Conservation (phyloP, 2,329 filamentous ascomycete species). For the Epichloe sylvatica region DNA sequence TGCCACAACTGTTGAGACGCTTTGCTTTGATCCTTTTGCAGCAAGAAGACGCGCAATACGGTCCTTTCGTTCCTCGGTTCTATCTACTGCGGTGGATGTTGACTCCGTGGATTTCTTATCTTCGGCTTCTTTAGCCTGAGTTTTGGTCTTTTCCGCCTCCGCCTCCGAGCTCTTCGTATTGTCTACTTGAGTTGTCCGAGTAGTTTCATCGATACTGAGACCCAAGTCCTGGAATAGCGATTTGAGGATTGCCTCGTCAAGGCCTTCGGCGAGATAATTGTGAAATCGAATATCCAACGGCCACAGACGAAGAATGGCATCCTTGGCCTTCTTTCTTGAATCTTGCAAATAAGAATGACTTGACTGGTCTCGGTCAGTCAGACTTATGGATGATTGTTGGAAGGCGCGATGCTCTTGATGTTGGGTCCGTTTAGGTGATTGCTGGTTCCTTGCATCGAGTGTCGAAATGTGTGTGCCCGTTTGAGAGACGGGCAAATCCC, state of each 20-base stretch:
- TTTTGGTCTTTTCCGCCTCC: not conserved
- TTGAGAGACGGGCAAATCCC: not conserved
- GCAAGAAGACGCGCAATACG: conserved; percentile 64
- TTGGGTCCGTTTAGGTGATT: not conserved
- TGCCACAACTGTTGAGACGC: conserved; percentile 8
- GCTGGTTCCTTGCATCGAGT: not conserved
- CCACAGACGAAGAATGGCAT: conserved; percentile 51
- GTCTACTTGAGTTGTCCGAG: not conserved
- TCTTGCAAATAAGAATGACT: conserved; percentile 16
- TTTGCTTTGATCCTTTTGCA: conserved; percentile 48
- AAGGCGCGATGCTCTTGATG: not conserved
- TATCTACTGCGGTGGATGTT: conserved; percentile 10
- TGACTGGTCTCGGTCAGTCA: not conserved
- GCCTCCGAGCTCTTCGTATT: not conserved
- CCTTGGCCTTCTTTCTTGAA: conserved; percentile 46
- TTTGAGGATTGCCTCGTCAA: conserved; percentile 49
- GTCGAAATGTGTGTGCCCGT: not conserved
- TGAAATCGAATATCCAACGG: conserved; percentile 58
- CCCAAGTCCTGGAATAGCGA: conserved; percentile 55
- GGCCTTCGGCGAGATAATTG: conserved; percentile 58
- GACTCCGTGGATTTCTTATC: not conserved
- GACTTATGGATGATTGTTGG: not conserved
- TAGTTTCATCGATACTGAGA: conserved; percentile 28
- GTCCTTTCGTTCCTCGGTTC: conserved; percentile 54
- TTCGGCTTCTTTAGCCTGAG: not conserved